phyloP scores from a whole-genome alignment of 2,329 filamentous ascomycete species.

The Fusarium sp. region DNA sequence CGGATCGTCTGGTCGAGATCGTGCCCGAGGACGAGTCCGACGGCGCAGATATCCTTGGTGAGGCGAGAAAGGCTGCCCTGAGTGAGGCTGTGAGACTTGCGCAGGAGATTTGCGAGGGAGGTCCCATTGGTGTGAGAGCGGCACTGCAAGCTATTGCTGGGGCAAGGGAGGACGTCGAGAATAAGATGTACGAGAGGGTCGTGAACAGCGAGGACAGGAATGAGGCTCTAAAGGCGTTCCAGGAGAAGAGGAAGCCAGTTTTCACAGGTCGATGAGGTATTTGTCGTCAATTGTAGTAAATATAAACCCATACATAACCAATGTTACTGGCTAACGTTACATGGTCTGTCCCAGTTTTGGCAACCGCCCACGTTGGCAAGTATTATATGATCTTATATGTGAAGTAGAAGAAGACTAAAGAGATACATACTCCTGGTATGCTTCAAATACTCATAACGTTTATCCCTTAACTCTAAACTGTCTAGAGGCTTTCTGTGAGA shows the following conservation, averaged over 20 bases:
- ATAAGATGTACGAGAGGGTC: constrained; percentile 84
- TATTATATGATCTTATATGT: no score
- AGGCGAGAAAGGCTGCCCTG: constrained; percentile 73
- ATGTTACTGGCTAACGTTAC: neutral
- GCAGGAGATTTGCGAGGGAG: constrained; percentile 86
- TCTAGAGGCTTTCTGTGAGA: no score
- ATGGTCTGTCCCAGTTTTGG: no score
- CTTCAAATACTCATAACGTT: no score
- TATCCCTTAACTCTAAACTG: no score
- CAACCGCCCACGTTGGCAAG: no score
- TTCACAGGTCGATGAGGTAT: constrained; percentile 61
- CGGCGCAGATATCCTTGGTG: constrained; percentile 57
- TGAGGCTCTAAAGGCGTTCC: constrained; percentile 88
- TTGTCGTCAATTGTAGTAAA: neutral
- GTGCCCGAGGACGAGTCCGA: constrained; percentile 63
- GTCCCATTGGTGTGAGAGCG: constrained; percentile 81
- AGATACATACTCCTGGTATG: no score
- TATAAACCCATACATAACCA: neutral
- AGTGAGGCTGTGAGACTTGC: constrained; percentile 82
- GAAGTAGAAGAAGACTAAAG: no score
- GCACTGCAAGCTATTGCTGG: constrained; percentile 80
- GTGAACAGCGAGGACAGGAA: constrained; percentile 84
- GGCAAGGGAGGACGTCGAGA: constrained; percentile 81
- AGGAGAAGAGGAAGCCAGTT: constrained; percentile 67
- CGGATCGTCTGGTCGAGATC: constrained; percentile 88